These are phyloP conservation scores for Combretum micranthum DNA, from an alignment of 345 rosid species.

Conservation along the genomic window DNA sequence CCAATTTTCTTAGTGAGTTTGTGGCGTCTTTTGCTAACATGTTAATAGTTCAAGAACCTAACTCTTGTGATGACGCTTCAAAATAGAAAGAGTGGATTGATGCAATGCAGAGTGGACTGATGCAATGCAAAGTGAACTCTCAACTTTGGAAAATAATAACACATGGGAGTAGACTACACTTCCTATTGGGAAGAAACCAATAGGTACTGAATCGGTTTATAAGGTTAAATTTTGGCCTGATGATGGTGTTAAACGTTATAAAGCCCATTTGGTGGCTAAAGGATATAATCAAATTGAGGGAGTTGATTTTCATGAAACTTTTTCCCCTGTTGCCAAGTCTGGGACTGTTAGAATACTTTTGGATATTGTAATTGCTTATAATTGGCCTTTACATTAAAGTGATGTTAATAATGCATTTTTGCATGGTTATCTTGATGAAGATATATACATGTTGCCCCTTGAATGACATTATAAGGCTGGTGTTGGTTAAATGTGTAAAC, in stretches of 20 bases:
- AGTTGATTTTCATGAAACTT: background rate
- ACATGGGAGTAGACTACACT: background rate
- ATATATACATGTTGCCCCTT: constrained; percentile 1
- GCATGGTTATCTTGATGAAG: constrained; percentile 1
- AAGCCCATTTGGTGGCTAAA: constrained; percentile 1
- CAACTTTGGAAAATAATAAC: background rate
- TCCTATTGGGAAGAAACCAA: background rate
- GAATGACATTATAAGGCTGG: accelerated
- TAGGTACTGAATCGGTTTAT: background rate
- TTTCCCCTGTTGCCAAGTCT: background rate
- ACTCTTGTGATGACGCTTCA: too few relatives aligned
- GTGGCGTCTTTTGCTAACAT: too few relatives aligned
- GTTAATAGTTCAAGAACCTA: too few relatives aligned
- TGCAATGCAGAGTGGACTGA: background rate
- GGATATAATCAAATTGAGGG: background rate
- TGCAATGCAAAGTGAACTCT: too few relatives aligned
- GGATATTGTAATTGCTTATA: background rate
- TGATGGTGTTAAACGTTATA: background rate
- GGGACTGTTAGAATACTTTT: background rate
- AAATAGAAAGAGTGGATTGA: too few relatives aligned
- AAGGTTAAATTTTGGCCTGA: background rate
- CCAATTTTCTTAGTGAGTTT: too few relatives aligned
- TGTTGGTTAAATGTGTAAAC: background rate
- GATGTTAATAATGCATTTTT: constrained; percentile 2
- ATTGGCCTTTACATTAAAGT: background rate